phyloP scores from a whole-genome alignment of 768 basidiomycete species.

The Russula emetica region DNA sequence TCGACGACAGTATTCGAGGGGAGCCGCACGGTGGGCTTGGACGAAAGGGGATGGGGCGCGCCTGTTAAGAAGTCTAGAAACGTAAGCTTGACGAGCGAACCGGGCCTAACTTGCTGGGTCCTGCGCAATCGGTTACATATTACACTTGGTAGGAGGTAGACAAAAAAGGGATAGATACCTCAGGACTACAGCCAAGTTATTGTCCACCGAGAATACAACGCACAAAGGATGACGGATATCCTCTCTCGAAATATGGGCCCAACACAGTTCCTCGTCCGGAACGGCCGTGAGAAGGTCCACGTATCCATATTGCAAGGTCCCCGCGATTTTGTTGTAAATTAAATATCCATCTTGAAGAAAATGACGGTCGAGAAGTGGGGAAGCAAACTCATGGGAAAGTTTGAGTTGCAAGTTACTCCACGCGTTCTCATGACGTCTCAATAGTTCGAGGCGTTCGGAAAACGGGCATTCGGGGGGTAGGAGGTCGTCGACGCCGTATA shows the following conservation, averaged over 20 bases:
- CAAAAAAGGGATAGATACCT: slow-evolving; percentile 1
- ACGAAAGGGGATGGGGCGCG: slow-evolving; percentile 11
- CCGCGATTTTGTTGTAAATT: not conserved
- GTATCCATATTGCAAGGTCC: slow-evolving; percentile 4
- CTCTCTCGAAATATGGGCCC: slow-evolving; percentile 3
- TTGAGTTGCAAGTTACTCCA: slow-evolving; percentile 15
- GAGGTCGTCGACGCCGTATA: slow-evolving; percentile 17
- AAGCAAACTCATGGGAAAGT: not conserved
- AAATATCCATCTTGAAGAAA: slow-evolving; percentile 17
- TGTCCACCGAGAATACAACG: slow-evolving; percentile 13
- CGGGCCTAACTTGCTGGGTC: not conserved
- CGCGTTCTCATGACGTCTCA: slow-evolving; percentile 14
- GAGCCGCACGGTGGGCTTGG: not conserved
- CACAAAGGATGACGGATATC: not conserved
- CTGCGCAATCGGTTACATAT: not conserved
- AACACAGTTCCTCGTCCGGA: not conserved
- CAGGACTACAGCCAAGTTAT: slow-evolving; percentile 13
- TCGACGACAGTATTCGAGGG: slow-evolving; percentile 1
- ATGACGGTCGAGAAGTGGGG: not conserved
- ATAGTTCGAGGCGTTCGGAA: slow-evolving; percentile 16
- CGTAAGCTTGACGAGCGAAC: slow-evolving; percentile 1
- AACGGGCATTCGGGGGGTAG: slow-evolving; percentile 3
- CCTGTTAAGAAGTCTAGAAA: slow-evolving; percentile 17
- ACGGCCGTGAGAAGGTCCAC: slow-evolving; percentile 7
- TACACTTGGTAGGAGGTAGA: not conserved